Conservation (phyloP, 805 yeast species). For the Cyberlindnera misumaiensis region DNA sequence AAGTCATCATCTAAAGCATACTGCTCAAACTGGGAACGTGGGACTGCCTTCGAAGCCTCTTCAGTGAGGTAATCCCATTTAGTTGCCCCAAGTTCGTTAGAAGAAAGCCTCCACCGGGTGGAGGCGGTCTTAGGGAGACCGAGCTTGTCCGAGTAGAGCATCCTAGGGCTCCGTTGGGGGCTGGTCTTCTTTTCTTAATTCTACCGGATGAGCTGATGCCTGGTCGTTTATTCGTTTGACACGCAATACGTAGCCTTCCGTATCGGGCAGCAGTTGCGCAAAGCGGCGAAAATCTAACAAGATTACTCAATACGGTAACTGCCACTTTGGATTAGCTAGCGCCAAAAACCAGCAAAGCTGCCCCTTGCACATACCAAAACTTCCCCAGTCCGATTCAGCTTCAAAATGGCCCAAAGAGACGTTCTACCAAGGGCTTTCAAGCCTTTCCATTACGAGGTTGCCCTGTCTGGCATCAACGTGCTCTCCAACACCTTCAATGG, state of each 20-base stretch:
- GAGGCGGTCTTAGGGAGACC: constrained; percentile 67
- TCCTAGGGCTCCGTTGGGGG: constrained; percentile 1
- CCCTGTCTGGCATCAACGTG: constrained; percentile 50
- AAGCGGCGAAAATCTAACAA: no score
- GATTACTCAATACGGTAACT: no score
- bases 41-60: constrained; percentile 23
- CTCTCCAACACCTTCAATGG: constrained; percentile 54
- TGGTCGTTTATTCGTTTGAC: neutral
- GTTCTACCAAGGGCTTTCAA: constrained; percentile 53
- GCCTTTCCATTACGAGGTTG: constrained; percentile 70
- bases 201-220: neutral
- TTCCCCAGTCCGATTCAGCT: no score
- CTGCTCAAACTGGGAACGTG: constrained; percentile 51
- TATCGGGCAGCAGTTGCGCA: no score
- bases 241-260: no score
- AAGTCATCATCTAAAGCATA: constrained; percentile 42
- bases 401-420: constrained; percentile 26
- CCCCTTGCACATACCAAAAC: no score
- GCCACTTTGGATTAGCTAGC: no score
- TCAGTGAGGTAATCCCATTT: constrained; percentile 62
- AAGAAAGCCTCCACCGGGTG: constrained; percentile 64
- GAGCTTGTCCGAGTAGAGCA: constrained; percentile 60
- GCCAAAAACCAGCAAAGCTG: no score
- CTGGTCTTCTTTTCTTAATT: neutral
- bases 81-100: constrained; percentile 69